These are phyloP conservation scores for Aechmea fasciata DNA, from an alignment of 176 grass and related monocot species.

Conservation along the genomic window DNA sequence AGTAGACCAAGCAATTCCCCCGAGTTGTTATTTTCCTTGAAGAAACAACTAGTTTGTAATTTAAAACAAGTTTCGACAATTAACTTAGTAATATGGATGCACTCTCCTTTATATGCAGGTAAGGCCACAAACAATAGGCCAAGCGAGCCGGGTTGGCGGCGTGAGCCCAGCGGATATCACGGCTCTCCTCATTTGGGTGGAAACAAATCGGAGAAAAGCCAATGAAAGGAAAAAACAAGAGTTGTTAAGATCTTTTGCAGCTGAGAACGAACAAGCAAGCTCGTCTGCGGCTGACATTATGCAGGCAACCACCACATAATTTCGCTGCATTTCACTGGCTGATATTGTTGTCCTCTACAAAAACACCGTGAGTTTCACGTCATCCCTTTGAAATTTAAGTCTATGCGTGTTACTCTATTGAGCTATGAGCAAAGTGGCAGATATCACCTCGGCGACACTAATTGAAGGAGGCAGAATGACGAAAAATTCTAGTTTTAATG, in stretches of 20 bases:
- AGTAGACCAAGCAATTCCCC: too few species aligned
- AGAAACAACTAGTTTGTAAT: too few species aligned
- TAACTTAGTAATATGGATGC: not conserved
- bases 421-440: too few species aligned
- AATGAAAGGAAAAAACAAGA: constrained; percentile 40
- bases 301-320: constrained; percentile 26
- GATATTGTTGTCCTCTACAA: too few species aligned
- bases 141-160: constrained; percentile 79
- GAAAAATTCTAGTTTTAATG: too few species aligned
- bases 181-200: constrained; percentile 76
- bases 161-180: constrained; percentile 92
- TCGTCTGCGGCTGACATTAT: constrained; percentile 25
- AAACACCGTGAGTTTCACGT: too few species aligned
- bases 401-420: too few species aligned
- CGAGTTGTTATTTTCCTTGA: too few species aligned
- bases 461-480: too few species aligned
- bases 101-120: constrained; percentile 29
- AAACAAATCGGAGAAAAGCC: constrained; percentile 59
- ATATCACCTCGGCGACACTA: too few species aligned
- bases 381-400: too few species aligned
- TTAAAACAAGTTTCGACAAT: too few species aligned
- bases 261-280: constrained; percentile 25
- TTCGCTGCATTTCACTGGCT: not conserved
- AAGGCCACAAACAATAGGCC: constrained; percentile 73
- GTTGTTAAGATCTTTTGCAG: constrained; percentile 24